phyloP scores from a whole-genome alignment of 108 stramenopile species.

The Pseudonitzschia pungens region DNA sequence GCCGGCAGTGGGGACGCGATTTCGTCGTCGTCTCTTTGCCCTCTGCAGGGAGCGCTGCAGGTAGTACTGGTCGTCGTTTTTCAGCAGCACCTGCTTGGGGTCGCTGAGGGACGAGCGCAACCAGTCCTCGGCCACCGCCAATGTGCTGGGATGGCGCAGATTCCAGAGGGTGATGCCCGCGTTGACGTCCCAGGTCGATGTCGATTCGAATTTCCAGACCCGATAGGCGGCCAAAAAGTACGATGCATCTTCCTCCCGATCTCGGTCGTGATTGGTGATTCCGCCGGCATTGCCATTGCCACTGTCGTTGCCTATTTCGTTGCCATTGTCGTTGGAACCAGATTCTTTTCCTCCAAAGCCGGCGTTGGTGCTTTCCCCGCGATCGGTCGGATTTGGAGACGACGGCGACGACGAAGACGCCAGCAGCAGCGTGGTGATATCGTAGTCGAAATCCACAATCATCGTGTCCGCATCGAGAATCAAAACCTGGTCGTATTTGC shows the following conservation, averaged over 20 bases:
- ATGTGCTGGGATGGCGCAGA: slow-evolving; percentile 22
- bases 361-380: too few species aligned
- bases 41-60: slow-evolving; percentile 20
- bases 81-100: slow-evolving; percentile 13
- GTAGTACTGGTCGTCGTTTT: slow-evolving; percentile 44
- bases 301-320: background rate
- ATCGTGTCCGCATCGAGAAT: slow-evolving; percentile 43
- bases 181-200: slow-evolving; percentile 39
- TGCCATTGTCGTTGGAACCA: background rate
- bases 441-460: slow-evolving; percentile 37
- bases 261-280: background rate
- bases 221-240: slow-evolving; percentile 31
- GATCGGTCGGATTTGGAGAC: background rate
- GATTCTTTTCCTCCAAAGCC: too few species aligned
- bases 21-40: background rate
- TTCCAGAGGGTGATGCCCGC: slow-evolving; percentile 43
- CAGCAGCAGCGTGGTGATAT: slow-evolving; percentile 23
- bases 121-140: slow-evolving; percentile 19
- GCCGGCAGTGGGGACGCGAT: background rate
- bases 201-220: slow-evolving; percentile 25
- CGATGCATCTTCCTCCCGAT: background rate
- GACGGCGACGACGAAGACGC: background rate
- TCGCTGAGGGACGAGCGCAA: background rate
- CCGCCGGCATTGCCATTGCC: background rate
- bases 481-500: slow-evolving; percentile 31